phyloP scores from a whole-genome alignment of 208 protist species.

The Leishmania mexicana region DNA sequence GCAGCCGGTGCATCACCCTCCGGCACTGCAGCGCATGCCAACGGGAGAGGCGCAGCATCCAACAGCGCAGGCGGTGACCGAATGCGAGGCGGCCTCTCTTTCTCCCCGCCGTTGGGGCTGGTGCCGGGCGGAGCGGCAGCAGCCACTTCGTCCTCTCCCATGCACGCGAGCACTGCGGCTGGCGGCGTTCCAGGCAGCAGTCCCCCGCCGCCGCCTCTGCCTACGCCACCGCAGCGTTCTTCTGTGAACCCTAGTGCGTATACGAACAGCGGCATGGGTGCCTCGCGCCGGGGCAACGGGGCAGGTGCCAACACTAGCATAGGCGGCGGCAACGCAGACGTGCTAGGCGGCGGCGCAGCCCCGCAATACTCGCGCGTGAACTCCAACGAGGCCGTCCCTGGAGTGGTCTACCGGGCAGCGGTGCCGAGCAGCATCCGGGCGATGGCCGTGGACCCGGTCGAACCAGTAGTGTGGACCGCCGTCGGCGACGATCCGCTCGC shows the following conservation, averaged over 20 bases:
- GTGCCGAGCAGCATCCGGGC: constrained; percentile 47
- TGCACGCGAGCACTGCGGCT: not conserved
- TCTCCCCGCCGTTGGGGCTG: not conserved
- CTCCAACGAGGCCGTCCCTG: constrained; percentile 30
- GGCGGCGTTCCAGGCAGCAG: constrained; percentile 4
- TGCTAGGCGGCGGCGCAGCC: not conserved
- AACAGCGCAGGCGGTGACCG: constrained; percentile 7
- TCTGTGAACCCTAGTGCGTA: not conserved
- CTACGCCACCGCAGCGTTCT: not conserved
- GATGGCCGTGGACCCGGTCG: constrained; percentile 73
- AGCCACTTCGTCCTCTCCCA: not conserved
- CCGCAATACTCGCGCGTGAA: constrained; percentile 33
- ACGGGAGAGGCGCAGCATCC: not conserved
- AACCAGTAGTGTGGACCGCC: constrained; percentile 63
- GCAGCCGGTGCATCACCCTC: constrained; percentile 8
- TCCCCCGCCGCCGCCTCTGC: not conserved
- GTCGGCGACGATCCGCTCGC: constrained; percentile 80
- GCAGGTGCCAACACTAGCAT: not conserved
- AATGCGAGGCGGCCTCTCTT: not conserved
- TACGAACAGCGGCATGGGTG: not conserved
- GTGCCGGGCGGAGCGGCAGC: not conserved
- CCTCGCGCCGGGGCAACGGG: constrained; percentile 7
- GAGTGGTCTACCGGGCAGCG: constrained; percentile 59
- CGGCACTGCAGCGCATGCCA: not conserved
- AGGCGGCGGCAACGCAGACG: constrained; percentile 10